Evolutionary conservation across 306 rosid genomes (phyloP), one percentile per base, ranked within the genome.

Genomic region (Ceratonia siliqua): DNA sequence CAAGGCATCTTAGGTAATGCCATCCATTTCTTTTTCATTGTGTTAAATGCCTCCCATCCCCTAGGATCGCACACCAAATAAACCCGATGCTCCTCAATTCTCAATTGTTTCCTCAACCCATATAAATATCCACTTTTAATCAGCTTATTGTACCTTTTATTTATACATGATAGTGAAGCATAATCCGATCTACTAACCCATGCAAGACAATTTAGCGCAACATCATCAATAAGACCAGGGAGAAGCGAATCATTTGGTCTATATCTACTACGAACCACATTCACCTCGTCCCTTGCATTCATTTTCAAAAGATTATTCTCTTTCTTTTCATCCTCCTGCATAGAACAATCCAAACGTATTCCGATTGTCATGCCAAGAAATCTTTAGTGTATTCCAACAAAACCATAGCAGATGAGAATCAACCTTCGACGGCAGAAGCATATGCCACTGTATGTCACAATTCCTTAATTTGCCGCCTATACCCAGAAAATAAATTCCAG

Each of bases 211-310:
- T 90, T 79, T 52, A 91, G 50, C 0, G 96, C 88, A n/a, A 86
- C 95, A 82, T 94, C 97, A 14, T 90, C 98, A 62, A 90, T 72
- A 38, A 94, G 88, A 73, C 96, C 96, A 2, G 97, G 94, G 79
- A 91, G 78, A 77, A 94, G 88, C 2, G 92, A 89, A 79, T 91
- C 96, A 81, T 78, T 88, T 72, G 92, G 84, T 78, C 88, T 84
- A 33, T 48, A 57, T 77, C 80, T 82, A 32, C 72, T 73, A 52
- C 84, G 82, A 76, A 89, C 97, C 83, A 84, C 92, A 84, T 74
- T 78, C 81, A 63, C 82, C 83, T 81, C 83, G 55, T 85, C 94
- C 66, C 59, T 72, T 28, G 43, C 14, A 74, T 32, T 81, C 84
- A 78, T 77, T 68, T 55, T 74, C 8, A 62, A 68, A 77, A 68